Conservation (phyloP, 768 basidiomycete species). For the Omphalotus guepiniiformis region DNA sequence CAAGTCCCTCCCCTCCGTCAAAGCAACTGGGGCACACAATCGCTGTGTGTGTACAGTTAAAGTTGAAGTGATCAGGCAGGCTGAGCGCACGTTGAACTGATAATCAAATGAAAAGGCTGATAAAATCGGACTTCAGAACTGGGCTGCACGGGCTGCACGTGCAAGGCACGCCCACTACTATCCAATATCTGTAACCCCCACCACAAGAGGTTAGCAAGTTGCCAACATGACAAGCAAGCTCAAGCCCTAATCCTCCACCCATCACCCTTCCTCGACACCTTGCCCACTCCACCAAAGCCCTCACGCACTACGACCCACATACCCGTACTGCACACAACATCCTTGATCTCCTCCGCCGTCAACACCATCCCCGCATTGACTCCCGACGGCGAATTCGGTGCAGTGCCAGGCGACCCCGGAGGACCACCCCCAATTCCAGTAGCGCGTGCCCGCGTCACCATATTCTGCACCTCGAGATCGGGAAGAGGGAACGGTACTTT, state of each 20-base stretch:
- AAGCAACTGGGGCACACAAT: no score
- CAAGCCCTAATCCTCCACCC: slow-evolving; percentile 72
- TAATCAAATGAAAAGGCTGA: no score
- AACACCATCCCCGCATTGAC: slow-evolving; percentile 51
- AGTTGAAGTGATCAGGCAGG: no score
- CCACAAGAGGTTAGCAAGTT: no score
- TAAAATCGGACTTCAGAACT: no score
- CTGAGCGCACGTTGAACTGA: no score
- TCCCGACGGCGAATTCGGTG: slow-evolving; percentile 5
- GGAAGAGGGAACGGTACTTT: slow-evolving; percentile 89
- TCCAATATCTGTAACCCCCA: no score
- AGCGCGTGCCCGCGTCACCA: slow-evolving; percentile 49
- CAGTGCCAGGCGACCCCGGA: neutral
- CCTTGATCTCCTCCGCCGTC: slow-evolving; percentile 91
- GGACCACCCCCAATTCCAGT: slow-evolving; percentile 29
- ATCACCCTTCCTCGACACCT: slow-evolving; percentile 71
- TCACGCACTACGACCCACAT: slow-evolving; percentile 92
- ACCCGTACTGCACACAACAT: slow-evolving; percentile 81
- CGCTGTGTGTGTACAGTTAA: no score
- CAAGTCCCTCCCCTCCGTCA: no score
- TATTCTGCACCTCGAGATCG: slow-evolving; percentile 67
- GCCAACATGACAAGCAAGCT: no score
- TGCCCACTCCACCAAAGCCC: slow-evolving; percentile 87
- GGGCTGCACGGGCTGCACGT: no score
- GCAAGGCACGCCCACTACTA: no score